Evolutionary conservation across 148 eudicot genomes (phyloP), one percentile per base, ranked within the genome.

Genomic region (Rhododendron simsii): DNA sequence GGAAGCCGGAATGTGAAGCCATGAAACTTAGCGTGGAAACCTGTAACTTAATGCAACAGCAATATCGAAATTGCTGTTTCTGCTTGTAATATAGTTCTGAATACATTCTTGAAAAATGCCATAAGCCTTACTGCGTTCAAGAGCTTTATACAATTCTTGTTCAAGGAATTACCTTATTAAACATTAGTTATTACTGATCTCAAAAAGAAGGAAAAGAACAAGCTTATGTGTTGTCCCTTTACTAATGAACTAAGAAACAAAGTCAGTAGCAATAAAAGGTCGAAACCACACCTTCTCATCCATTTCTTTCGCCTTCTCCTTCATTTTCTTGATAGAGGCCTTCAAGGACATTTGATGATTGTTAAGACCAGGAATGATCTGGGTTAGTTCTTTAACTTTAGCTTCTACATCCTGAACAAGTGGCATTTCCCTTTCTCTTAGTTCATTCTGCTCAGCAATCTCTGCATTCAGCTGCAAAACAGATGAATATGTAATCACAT

Each of bases 281-380:
- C 50, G 45, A 74, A 87, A 67, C 41, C 88, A 81, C 81, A 96
- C 99, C 95, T 92, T 93, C 86, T 92, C 94, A 81, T 91, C 91
- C 91, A 92, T 81, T 86, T 97, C 98, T 90, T 92, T 91, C 73
- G 90, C 89, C 87, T 87, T 93, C 59, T 93, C 98, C 92, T 94
- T 97, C 95, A 92, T 86, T 88, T 90, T 87, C 55, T 83, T 87
- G 59, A 91, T 83, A 21, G 90, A 67, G 86, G 93, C 89, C 87
- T 92, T 94, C 91, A 95, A 86, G 81, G 92, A 84, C 86, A 88
- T 82, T 86, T 95, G 99, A 80, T 92, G 92, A 86, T 85, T 92
- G 87, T 97, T 97, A 78, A 95, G 96, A 76, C 87, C 89, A 33
- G 91, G 87, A 91, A 94, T 87, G 28, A 89, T 88, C 87, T 92